phyloP scores from a whole-genome alignment of 129 eudicot species.

The Arctium lappa region DNA sequence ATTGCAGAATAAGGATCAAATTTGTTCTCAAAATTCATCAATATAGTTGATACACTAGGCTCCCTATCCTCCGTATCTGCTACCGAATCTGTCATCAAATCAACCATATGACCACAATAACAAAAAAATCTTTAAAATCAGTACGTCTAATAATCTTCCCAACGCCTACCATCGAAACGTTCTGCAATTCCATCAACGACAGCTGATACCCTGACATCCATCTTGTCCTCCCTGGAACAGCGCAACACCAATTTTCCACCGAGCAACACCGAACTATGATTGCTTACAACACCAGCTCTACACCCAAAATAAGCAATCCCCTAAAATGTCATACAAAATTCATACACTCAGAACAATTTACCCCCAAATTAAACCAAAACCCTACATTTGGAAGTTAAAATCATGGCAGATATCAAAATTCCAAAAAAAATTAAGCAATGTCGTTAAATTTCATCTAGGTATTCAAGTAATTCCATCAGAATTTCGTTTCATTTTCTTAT shows the following conservation, averaged over 20 bases:
- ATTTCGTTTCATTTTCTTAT: background rate
- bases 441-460: background rate
- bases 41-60: constrained; percentile 79
- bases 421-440: background rate
- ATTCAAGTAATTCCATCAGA: background rate
- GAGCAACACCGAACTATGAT: background rate
- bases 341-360: constrained; percentile 21
- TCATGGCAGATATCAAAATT: background rate
- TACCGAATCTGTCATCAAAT: constrained; percentile 21
- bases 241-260: constrained; percentile 39
- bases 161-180: constrained; percentile 44
- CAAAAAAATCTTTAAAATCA: background rate
- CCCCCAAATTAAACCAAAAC: background rate
- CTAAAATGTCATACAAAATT: constrained; percentile 21
- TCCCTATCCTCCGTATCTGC: constrained; percentile 47
- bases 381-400: background rate
- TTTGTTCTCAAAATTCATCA: constrained; percentile 78
- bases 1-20: constrained; percentile 88
- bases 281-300: constrained; percentile 9
- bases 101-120: constrained; percentile 23
- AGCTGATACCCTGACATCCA: constrained; percentile 59
- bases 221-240: constrained; percentile 58
- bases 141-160: background rate
- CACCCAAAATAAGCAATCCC: constrained; percentile 37
- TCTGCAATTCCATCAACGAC: constrained; percentile 43